phyloP scores from a whole-genome alignment of 2,329 filamentous ascomycete genomes.

The Aspergillus tubingensis region DNA sequence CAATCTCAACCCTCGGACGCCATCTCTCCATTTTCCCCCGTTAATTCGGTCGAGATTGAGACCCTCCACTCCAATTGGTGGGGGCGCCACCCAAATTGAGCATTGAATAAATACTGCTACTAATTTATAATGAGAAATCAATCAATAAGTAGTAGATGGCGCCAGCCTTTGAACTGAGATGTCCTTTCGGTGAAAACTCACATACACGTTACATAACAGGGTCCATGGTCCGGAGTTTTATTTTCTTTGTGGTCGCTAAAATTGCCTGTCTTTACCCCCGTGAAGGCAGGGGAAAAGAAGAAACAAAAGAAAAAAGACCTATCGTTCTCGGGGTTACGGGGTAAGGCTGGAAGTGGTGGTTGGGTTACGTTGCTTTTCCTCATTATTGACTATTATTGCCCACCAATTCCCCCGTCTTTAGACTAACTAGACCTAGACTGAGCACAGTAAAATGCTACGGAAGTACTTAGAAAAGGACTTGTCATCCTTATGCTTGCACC shows the following conservation, averaged over 20 bases:
- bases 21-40: neutral
- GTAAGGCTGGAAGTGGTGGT: neutral
- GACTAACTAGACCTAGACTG: neutral
- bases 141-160: neutral
- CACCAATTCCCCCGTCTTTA: neutral
- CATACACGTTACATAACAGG: neutral
- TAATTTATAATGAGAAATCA: too few species aligned
- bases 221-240: neutral
- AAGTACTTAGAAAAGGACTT: neutral
- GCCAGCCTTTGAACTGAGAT: neutral
- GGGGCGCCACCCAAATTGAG: neutral
- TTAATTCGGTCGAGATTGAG: neutral
- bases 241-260: neutral
- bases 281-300: neutral
- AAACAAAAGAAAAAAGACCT: neutral
- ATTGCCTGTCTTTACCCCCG: neutral
- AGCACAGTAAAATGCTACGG: neutral
- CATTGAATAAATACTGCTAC: neutral
- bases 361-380: conserved; percentile 1
- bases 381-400: conserved; percentile 4
- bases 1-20: neutral
- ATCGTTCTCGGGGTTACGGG: neutral
- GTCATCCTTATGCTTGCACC: neutral
- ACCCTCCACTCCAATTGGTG: neutral
- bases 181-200: neutral